A percentile compares a stretch with the other conserved stretches of the same genome.
Evolutionary conservation across 345 rosid species (phyloP).

Genomic region (Mangifera indica): DNA sequence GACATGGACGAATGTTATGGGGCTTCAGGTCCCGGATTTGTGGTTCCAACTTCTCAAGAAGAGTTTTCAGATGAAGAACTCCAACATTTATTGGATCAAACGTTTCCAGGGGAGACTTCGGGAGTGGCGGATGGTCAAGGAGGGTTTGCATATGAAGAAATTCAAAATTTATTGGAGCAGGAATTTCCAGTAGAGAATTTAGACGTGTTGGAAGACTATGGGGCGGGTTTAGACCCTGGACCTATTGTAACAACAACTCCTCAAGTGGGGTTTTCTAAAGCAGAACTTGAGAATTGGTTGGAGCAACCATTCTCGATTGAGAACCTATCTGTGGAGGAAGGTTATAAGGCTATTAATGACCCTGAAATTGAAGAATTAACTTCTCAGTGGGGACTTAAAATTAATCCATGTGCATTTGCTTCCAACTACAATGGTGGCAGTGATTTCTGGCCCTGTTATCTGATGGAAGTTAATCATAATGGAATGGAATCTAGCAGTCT

Average conservation of each 20-base stretch:
- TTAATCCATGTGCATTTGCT: background rate
- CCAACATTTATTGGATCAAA: constrained; percentile 7
- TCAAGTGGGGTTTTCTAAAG: background rate
- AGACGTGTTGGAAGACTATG: background rate
- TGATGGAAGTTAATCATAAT: no score
- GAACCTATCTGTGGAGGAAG: no score
- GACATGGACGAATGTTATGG: background rate
- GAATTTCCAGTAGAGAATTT: background rate
- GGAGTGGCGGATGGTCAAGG: background rate
- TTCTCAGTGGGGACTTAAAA: background rate
- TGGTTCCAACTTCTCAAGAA: background rate
- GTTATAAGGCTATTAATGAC: no score
- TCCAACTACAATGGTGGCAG: no score
- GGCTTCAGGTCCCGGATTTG: background rate
- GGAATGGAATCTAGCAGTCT: no score
- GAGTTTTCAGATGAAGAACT: background rate
- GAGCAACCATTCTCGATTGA: background rate
- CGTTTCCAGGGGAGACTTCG: background rate
- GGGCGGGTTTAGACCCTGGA: background rate
- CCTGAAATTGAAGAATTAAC: background rate
- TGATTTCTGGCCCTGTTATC: no score
- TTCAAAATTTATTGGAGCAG: background rate
- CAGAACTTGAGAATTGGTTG: background rate
- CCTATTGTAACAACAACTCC: background rate
- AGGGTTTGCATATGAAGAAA: background rate